Conservation (phyloP, 78 protist species). For the Dictyostelium citrinum region DNA sequence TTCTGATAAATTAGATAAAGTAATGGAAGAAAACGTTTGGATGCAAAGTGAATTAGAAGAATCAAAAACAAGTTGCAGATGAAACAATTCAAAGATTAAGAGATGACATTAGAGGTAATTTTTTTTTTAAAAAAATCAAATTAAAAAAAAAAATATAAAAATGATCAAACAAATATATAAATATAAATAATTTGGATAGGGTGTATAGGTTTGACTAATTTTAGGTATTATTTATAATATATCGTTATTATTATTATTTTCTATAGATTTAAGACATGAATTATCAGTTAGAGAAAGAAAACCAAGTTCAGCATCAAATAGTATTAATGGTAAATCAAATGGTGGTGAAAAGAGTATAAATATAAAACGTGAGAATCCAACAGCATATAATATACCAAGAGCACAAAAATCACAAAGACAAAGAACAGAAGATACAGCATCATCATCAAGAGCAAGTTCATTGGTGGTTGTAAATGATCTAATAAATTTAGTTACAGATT, state of each 20-base stretch:
- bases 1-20: constrained; percentile 46
- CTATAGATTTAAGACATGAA: constrained; percentile 44
- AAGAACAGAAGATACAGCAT: constrained; percentile 52
- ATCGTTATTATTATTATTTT: background rate
- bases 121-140: background rate
- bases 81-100: constrained; percentile 75
- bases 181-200: background rate
- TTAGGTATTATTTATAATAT: no score
- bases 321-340: background rate
- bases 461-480: constrained; percentile 38
- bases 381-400: constrained; percentile 56
- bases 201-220: no score
- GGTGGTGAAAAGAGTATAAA: background rate
- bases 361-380: constrained; percentile 63
- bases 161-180: background rate
- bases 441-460: constrained; percentile 42
- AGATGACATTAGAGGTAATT: constrained; percentile 73
- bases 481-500: constrained; percentile 58
- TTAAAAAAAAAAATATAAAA: background rate
- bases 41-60: constrained; percentile 77
- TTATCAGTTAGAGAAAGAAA: constrained; percentile 57
- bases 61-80: constrained; percentile 64
- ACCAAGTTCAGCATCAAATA: background rate
- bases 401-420: constrained; percentile 66
- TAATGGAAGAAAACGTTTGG: constrained; percentile 82